A percentile compares a stretch with the other conserved stretches of the same genome.
Evolutionary conservation across 805 yeast genomes (phyloP).

Genomic region (Ogataea polymorpha): DNA sequence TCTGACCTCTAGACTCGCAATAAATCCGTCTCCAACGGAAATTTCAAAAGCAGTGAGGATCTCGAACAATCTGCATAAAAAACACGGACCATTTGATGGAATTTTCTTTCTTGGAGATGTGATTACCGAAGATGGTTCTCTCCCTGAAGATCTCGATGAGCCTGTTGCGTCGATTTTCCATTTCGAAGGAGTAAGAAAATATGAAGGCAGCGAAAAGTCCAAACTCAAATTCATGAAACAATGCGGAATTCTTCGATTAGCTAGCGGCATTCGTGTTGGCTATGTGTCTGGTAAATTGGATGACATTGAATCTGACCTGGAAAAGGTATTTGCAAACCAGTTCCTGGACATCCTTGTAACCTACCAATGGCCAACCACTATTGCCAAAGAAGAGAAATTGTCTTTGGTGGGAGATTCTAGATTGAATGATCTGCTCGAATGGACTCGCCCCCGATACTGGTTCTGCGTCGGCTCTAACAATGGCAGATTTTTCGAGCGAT

Average conservation of each 20-base stretch:
- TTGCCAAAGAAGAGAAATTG: conserved; percentile 44
- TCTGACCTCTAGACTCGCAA: conserved; percentile 32
- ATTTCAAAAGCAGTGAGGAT: conserved; percentile 43
- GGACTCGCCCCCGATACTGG: conserved; percentile 61
- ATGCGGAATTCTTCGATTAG: conserved; percentile 37
- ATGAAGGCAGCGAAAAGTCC: conserved; percentile 12
- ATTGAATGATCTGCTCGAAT: conserved; percentile 45
- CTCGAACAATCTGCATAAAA: conserved; percentile 47
- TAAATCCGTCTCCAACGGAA: conserved; percentile 42
- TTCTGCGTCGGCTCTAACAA: conserved; percentile 52
- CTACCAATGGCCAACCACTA: conserved; percentile 55
- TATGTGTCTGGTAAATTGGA: conserved; percentile 39
- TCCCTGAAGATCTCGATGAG: conserved; percentile 9
- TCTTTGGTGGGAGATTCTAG: conserved; percentile 42
- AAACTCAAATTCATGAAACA: conserved; percentile 34
- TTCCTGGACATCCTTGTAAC: conserved; percentile 55
- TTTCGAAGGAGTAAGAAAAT: conserved; percentile 21
- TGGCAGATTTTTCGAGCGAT: conserved; percentile 51
- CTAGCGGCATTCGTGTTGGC: conserved; percentile 47
- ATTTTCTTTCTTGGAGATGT: conserved; percentile 52
- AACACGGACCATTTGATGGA: conserved; percentile 66
- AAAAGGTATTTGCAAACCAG: conserved; percentile 19
- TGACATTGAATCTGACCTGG: conserved; percentile 20
- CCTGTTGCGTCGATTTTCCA: conserved; percentile 27
- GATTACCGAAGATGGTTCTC: conserved; percentile 10